phyloP scores from a whole-genome alignment of 352 stramenopile species.

The Pythium utonaiense region DNA sequence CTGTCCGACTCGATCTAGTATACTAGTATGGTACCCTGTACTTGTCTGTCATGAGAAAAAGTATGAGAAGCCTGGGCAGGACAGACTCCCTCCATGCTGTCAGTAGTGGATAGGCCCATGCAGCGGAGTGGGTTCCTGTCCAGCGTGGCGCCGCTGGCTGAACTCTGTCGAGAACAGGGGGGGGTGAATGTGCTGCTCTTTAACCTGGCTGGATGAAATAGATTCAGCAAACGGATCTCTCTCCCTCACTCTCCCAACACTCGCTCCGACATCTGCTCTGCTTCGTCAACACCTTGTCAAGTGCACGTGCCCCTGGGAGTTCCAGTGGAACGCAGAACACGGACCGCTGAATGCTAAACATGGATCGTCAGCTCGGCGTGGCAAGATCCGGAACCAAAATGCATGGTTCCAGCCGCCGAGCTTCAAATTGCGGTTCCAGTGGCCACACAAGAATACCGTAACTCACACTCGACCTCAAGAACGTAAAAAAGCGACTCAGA shows the following conservation, averaged over 20 bases:
- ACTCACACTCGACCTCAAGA: neutral
- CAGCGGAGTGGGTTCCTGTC: too few species aligned
- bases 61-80: too few species aligned
- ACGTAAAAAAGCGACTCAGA: neutral
- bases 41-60: too few species aligned
- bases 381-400: neutral
- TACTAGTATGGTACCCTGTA: too few species aligned
- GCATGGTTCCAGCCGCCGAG: too few species aligned
- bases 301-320: neutral
- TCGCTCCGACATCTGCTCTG: neutral
- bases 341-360: too few species aligned
- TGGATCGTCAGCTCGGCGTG: neutral
- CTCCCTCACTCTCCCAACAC: too few species aligned
- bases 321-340: too few species aligned
- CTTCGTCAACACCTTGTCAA: neutral
- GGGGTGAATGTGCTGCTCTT: neutral
- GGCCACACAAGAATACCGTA: slow-evolving; percentile 2
- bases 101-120: too few species aligned
- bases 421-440: neutral
- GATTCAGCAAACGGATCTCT: neutral
- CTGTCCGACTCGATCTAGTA: too few species aligned
- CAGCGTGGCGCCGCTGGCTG: neutral
- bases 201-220: too few species aligned
- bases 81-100: too few species aligned
- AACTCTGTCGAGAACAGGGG: neutral